Evolutionary conservation across 495 filamentous ascomycete genomes (phyloP), one percentile per base, ranked within the genome.

Genomic region (Corynascus novoguineensis): DNA sequence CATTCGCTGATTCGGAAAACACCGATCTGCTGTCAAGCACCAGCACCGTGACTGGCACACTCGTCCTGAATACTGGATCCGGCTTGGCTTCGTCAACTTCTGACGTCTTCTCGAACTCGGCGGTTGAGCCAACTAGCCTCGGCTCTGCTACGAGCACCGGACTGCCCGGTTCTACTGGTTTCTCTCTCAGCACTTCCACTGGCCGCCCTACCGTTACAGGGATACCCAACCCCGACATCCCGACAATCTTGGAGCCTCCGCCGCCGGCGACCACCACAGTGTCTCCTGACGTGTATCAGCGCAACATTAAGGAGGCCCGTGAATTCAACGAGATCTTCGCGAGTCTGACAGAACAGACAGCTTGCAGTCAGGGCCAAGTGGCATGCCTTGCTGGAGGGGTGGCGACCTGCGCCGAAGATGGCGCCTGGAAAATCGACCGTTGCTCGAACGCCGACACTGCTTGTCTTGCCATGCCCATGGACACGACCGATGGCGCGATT

Each of bases 401-500:
- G 6, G 71, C 56, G 4, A 58, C 45, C 11, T 77, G 74, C 57
- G 52, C 60, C 35, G 52, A 32, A 57, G 53, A 57, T 17, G 66
- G 65, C 44, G 57, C 40, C 29, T 76, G 73, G 35, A 55, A 66
- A n/a, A 62, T 73, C 5, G 51, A 46, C 21, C 50, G 60, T 5
- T 75, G 72, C 55, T 47, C 50, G 15, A 46, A 27, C 40, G 34
- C 61, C 17, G 60, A 62, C 12, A 63, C 64, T 12, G 64, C 63
- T 34, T 78, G 75, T 58, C 68, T 67, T 35, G 75, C 73, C 19
- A 53, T 76, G 44, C 75, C 75, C 7, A 71, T 76, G 71, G 67
- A 67, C 11, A 71, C 68, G 0, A 61, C 64, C 19, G 57, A 55
- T 1, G 73, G 72, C 4, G 69, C 70, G 8, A 55, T 67, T 44